These are phyloP conservation scores for Ophiobolus disseminans DNA, from an alignment of 2,329 filamentous ascomycete genomes.

Conservation along the genomic window DNA sequence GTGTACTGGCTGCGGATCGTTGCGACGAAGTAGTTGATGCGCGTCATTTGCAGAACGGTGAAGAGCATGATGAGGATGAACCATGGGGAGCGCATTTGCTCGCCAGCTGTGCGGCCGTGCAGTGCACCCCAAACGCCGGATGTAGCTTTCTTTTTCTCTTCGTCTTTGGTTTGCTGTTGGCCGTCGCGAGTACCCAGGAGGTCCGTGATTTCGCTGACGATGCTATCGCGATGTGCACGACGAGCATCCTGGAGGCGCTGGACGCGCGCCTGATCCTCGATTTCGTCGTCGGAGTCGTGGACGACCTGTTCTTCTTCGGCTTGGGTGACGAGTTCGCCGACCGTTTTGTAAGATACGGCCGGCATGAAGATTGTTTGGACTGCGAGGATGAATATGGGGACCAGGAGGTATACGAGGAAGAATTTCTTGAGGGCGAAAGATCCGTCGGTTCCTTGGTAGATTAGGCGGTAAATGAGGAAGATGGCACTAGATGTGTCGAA, in stretches of 20 bases:
- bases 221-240: conserved; percentile 65
- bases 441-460: conserved; percentile 53
- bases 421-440: conserved; percentile 56
- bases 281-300: conserved; percentile 64
- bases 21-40: conserved; percentile 92
- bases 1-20: conserved; percentile 85
- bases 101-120: conserved; percentile 71
- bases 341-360: conserved; percentile 58
- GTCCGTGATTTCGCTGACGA: conserved; percentile 74
- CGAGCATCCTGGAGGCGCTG: conserved; percentile 61
- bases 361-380: conserved; percentile 58
- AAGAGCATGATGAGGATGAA: conserved; percentile 85
- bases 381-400: conserved; percentile 54
- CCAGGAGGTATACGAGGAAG: conserved; percentile 58
- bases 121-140: conserved; percentile 88
- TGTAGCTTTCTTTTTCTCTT: conserved; percentile 72
- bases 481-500: conserved; percentile 60
- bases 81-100: conserved; percentile 83
- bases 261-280: conserved; percentile 57
- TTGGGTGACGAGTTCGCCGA: conserved; percentile 80
- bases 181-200: conserved; percentile 72
- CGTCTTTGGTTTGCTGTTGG: conserved; percentile 67
- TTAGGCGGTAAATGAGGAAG: conserved; percentile 56
- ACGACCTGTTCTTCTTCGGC: conserved; percentile 61
- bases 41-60: conserved; percentile 71